phyloP scores from a whole-genome alignment of 1,139 yeast genomes.

The Groenewaldozyma auringiensis region DNA sequence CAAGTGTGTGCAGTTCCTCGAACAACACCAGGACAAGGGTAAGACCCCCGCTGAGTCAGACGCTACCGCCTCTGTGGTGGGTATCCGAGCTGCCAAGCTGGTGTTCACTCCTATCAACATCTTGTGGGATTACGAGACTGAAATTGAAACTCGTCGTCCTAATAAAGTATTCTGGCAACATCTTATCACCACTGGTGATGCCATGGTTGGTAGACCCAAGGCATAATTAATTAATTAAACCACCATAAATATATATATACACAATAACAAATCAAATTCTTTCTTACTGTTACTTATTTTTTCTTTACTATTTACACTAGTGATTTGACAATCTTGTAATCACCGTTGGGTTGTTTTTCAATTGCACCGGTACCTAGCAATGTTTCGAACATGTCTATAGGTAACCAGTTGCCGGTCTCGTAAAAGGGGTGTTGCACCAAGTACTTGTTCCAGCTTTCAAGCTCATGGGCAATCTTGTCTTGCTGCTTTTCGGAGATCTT shows the following conservation, averaged over 20 bases:
- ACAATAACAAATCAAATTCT: not conserved
- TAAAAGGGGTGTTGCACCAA: slow-evolving; percentile 71
- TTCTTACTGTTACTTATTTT: not conserved
- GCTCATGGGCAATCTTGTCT: slow-evolving; percentile 48
- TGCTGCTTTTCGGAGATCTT: slow-evolving; percentile 48
- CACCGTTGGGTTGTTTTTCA: slow-evolving; percentile 39
- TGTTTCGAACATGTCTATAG: slow-evolving; percentile 80
- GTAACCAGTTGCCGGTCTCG: slow-evolving; percentile 92
- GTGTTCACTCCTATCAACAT: slow-evolving; percentile 64
- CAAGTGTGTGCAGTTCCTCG: slow-evolving; percentile 80
- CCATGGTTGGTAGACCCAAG: slow-evolving; percentile 63
- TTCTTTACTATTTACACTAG: slow-evolving; percentile 6
- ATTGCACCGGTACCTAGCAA: slow-evolving; percentile 62
- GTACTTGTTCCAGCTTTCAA: slow-evolving; percentile 61
- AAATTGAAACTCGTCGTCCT: slow-evolving; percentile 73
- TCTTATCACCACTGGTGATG: slow-evolving; percentile 71
- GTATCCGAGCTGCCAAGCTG: slow-evolving; percentile 73
- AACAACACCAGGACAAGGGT: slow-evolving; percentile 30
- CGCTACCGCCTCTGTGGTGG: slow-evolving; percentile 76
- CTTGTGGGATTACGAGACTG: slow-evolving; percentile 82
- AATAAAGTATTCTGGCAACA: slow-evolving; percentile 77
- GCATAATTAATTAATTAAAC: not conserved
- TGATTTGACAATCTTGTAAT: slow-evolving; percentile 30
- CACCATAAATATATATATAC: not conserved
- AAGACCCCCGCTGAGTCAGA: slow-evolving; percentile 27